These are phyloP conservation scores for Metarhizium album DNA, from an alignment of 2,329 filamentous ascomycete species.

Conservation along the genomic window DNA sequence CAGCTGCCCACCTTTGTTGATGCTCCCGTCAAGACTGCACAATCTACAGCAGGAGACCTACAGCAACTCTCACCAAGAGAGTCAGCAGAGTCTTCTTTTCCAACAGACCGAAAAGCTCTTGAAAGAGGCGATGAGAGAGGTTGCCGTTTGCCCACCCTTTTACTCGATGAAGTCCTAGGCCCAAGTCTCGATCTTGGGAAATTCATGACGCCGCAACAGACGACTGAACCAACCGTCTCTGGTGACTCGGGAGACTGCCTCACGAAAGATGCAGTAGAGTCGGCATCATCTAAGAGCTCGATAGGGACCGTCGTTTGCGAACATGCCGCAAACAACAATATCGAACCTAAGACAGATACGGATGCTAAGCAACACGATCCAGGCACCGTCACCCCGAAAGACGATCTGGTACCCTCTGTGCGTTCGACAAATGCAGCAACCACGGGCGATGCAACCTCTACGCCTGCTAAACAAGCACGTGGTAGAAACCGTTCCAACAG, in stretches of 20 bases:
- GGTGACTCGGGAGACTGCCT: neutral
- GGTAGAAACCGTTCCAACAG: slow-evolving; percentile 4
- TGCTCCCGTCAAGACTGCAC: slow-evolving; percentile 3
- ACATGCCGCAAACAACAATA: neutral
- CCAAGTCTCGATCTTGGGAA: slow-evolving; percentile 2
- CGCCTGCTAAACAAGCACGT: neutral
- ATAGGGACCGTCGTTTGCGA: neutral
- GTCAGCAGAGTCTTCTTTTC: slow-evolving; percentile 1
- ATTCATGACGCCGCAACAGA: slow-evolving; percentile 1
- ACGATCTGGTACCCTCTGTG: neutral
- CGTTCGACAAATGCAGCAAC: neutral
- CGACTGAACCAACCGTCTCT: neutral
- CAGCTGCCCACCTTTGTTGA: slow-evolving; percentile 9
- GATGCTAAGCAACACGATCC: neutral
- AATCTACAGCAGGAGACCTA: slow-evolving; percentile 8
- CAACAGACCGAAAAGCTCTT: neutral
- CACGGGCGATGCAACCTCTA: neutral
- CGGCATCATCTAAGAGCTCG: neutral
- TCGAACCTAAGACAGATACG: neutral
- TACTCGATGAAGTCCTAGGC: slow-evolving; percentile 9
- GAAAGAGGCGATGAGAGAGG: neutral
- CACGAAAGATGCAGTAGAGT: neutral
- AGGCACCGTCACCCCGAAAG: neutral
- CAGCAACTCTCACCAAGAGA: slow-evolving; percentile 4
- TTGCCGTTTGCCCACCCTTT: slow-evolving; percentile 6